Evolutionary conservation across 75 land plant genomes (phyloP), one percentile per base, ranked within the genome.

Genomic region (Pinus taeda): DNA sequence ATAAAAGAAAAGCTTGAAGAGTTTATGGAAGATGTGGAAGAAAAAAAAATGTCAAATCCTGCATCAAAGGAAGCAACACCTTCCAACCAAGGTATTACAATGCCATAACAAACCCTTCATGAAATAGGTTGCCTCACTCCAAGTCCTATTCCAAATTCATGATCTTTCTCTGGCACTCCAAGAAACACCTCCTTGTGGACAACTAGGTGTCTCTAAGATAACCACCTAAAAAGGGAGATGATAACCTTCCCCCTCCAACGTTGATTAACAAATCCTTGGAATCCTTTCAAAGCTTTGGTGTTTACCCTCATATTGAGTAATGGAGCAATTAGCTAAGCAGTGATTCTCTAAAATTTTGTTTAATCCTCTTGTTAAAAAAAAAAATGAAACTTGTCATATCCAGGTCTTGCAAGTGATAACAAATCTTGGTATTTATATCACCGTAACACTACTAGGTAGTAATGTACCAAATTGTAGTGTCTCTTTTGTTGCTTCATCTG

Each of bases 321-420:
- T 97, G 99, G 99, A 91, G 99, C 33, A 98, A 97, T 64, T 74
- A 80, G 57, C 87, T 97, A 20, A 98, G 79, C 99, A 97, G 66
- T 97, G 99, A 98, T 91, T 97, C 79, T 94, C 99, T 59, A 81
- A 88, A 18, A 84, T 85, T 77, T 53, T 97, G 85, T 81, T 97
- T 1, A 87, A 83, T 21, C 99, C 98, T 33, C 91, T 97, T 21
- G 81, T 94, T 73, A n/a, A n/a, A n/a, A 73, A 80, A 26, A 97
- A 95, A 79, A 92, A 93, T 69, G 94, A 87, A 57, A 83, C 85
- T 59, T 93, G 98, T 78, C 99, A 97, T 76, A 66, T 88, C 56
- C 95, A 97, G 93, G 93, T 97, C 24, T 90, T 95, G 92, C 89
- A 90, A 75, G 82, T 96, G 58, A 92, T 94, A 78, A 83, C 92